phyloP scores from a whole-genome alignment of 192 early-diverging fungal genomes.

The Umbelopsis vinacea region DNA sequence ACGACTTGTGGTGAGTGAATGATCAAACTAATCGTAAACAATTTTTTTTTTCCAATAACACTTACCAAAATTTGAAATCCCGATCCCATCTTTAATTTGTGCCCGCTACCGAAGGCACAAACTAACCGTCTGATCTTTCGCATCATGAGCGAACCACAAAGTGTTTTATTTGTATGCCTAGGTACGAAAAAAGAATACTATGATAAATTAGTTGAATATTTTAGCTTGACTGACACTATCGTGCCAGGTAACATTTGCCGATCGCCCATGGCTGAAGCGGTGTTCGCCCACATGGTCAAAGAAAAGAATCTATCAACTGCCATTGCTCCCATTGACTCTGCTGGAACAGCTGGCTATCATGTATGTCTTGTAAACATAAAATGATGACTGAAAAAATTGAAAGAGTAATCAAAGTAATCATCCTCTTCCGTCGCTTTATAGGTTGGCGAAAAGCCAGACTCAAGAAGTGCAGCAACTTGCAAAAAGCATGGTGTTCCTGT shows the following conservation, averaged over 20 bases:
- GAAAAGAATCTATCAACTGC: conserved; percentile 51
- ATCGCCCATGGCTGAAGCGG: conserved; percentile 92
- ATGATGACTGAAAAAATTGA: not conserved
- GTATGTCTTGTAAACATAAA: conserved; percentile 37
- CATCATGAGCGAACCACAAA: not conserved
- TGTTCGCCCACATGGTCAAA: conserved; percentile 78
- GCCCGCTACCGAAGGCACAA: not conserved
- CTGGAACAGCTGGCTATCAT: conserved; percentile 87
- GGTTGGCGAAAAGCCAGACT: conserved; percentile 73
- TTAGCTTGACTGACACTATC: too few relatives aligned
- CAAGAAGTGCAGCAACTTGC: conserved; percentile 70
- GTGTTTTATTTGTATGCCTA: conserved; percentile 30
- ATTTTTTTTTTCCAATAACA: not conserved
- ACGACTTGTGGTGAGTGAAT: not conserved
- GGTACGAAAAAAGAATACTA: conserved; percentile 8
- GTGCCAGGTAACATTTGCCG: conserved; percentile 45
- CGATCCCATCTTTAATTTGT: not conserved
- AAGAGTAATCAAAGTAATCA: too few relatives aligned
- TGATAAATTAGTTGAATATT: not conserved
- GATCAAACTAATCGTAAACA: not conserved
- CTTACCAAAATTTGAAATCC: not conserved
- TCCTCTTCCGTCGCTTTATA: conserved; percentile 5
- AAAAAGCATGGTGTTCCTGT: conserved; percentile 72
- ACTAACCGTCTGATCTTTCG: not conserved
- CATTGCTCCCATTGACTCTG: conserved; percentile 79